phyloP scores from a whole-genome alignment of 306 rosid genomes.

The Boehmeria nivea region DNA sequence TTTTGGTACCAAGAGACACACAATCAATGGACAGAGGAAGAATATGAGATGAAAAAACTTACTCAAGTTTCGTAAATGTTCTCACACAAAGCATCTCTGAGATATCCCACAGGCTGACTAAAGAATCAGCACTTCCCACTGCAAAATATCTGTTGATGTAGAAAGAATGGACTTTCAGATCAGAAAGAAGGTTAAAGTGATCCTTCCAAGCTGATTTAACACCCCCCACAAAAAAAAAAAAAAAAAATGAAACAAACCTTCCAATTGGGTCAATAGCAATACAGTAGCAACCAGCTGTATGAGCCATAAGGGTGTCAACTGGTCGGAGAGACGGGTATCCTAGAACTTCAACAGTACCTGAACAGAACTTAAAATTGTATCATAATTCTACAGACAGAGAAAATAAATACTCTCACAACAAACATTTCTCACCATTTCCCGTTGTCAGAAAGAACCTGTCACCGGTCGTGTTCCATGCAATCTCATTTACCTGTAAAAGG shows the following conservation, averaged over 20 bases:
- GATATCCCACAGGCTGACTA: constrained; percentile 93
- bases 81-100: constrained; percentile 94
- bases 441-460: constrained; percentile 90
- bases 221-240: constrained; percentile 14
- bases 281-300: constrained; percentile 98
- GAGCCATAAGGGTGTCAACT: constrained; percentile 90
- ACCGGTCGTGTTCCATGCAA: constrained; percentile 95
- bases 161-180: background rate
- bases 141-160: constrained; percentile 64
- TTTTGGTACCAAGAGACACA: background rate
- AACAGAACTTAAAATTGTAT: constrained; percentile 15
- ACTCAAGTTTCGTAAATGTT: constrained; percentile 92
- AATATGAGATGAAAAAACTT: constrained; percentile 25
- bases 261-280: constrained; percentile 94
- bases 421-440: constrained; percentile 67
- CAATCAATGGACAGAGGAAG: background rate
- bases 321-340: constrained; percentile 85
- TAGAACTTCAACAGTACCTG: constrained; percentile 90
- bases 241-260: constrained; percentile 45
- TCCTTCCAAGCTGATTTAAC: background rate
- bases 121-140: constrained; percentile 97
- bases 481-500: constrained; percentile 74
- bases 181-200: background rate
- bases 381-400: background rate
- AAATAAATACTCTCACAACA: background rate